These are phyloP conservation scores for Potentilla sterilis DNA, from an alignment of 306 rosid species.

Conservation along the genomic window DNA sequence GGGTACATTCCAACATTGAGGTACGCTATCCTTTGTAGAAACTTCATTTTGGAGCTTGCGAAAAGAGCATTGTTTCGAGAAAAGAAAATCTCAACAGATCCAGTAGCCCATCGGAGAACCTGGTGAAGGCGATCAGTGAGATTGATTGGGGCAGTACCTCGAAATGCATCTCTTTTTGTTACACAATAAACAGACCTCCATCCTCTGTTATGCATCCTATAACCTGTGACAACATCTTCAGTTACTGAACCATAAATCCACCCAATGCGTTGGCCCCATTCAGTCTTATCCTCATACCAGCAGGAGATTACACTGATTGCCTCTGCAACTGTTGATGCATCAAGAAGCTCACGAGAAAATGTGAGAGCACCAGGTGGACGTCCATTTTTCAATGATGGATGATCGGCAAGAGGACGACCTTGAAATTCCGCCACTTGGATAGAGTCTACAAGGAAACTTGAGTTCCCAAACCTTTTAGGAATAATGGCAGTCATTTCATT, in stretches of 20 bases:
- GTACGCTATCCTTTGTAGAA: slow-evolving; percentile 66
- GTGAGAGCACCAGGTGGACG: slow-evolving; percentile 66
- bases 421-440: slow-evolving; percentile 63
- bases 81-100: slow-evolving; percentile 80
- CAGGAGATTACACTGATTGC: slow-evolving; percentile 71
- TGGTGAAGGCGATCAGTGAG: slow-evolving; percentile 76
- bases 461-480: slow-evolving; percentile 76
- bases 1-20: slow-evolving; percentile 80
- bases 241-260: slow-evolving; percentile 88
- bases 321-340: slow-evolving; percentile 59
- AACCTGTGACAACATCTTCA: slow-evolving; percentile 80
- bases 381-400: slow-evolving; percentile 53
- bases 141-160: slow-evolving; percentile 80
- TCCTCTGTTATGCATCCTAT: slow-evolving; percentile 79
- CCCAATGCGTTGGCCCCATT: slow-evolving; percentile 68
- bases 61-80: slow-evolving; percentile 72
- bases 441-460: slow-evolving; percentile 60
- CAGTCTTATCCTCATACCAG: slow-evolving; percentile 81
- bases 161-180: slow-evolving; percentile 74
- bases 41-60: slow-evolving; percentile 52
- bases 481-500: slow-evolving; percentile 54
- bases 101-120: slow-evolving; percentile 84
- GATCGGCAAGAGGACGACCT: slow-evolving; percentile 77
- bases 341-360: slow-evolving; percentile 53
- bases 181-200: slow-evolving; percentile 73